Evolutionary conservation across 352 stramenopile genomes (phyloP).

Genomic region (Elongisporangium senticosum): DNA sequence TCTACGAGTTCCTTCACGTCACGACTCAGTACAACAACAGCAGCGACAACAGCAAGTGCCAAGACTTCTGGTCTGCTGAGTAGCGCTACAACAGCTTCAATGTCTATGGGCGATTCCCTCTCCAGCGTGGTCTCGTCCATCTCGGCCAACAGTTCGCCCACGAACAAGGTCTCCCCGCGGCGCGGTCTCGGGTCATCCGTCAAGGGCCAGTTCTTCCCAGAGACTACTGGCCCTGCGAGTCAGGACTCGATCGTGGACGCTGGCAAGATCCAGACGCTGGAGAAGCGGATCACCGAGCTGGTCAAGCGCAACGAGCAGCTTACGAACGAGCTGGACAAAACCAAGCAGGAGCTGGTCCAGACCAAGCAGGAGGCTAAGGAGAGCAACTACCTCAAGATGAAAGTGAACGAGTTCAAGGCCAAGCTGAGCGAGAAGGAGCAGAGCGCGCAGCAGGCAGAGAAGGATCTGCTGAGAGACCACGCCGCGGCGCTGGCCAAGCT

Average conservation of each 20-base stretch:
- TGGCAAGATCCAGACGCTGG: conserved; percentile 24
- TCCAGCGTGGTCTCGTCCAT: no score
- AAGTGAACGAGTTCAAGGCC: conserved; percentile 35
- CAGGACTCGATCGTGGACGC: conserved; percentile 5
- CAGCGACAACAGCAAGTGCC: no score
- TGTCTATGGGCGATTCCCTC: no score
- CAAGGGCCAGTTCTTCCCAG: conserved; percentile 23
- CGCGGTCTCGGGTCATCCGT: conserved; percentile 11
- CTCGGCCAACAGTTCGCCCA: no score
- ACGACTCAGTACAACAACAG: not conserved
- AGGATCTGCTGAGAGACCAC: conserved; percentile 10
- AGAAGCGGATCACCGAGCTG: conserved; percentile 25
- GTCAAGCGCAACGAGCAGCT: conserved; percentile 15
- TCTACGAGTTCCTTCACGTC: conserved; percentile 4
- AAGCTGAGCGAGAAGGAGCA: conserved; percentile 33
- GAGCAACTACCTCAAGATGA: conserved; percentile 53
- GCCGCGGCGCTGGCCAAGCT: conserved; percentile 14
- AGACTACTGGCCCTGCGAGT: conserved; percentile 9
- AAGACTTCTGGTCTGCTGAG: no score
- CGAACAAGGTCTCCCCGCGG: conserved; percentile 3
- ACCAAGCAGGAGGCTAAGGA: conserved; percentile 43
- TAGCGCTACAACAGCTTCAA: no score
- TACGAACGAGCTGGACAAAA: conserved; percentile 9
- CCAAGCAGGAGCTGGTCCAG: conserved; percentile 18
- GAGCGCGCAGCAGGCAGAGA: conserved; percentile 17